These are phyloP conservation scores for Protostelium mycophagum DNA, from an alignment of 78 protist genomes.

Conservation along the genomic window DNA sequence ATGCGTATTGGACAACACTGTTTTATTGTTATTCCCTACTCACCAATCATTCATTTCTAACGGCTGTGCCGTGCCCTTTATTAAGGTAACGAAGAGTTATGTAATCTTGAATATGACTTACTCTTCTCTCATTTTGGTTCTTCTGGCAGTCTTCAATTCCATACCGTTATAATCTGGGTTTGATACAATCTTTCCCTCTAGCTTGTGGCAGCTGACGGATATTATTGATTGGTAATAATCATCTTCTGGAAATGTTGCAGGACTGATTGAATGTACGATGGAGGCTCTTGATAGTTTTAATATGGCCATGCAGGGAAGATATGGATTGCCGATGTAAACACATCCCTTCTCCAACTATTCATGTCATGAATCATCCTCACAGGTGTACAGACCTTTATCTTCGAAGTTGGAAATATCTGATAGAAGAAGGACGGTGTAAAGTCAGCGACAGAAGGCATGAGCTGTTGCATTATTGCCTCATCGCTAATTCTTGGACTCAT, in stretches of 20 bases:
- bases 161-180: not conserved
- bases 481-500: not conserved
- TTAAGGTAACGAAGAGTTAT: too few relatives aligned
- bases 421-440: not conserved
- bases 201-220: not conserved
- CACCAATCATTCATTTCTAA: too few relatives aligned
- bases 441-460: not conserved
- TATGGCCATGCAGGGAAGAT: not conserved
- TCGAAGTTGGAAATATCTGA: not conserved
- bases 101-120: too few relatives aligned
- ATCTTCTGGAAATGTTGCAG: not conserved
- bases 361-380: not conserved
- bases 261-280: not conserved
- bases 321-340: not conserved
- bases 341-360: not conserved
- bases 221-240: not conserved
- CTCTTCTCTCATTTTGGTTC: not conserved
- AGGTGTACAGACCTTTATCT: not conserved
- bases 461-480: not conserved
- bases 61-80: too few relatives aligned
- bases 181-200: not conserved
- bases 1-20: not conserved
- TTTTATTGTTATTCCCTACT: too few relatives aligned
- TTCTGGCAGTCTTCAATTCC: not conserved
- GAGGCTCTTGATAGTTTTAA: not conserved